A percentile compares a stretch with the other conserved stretches of the same genome.
phyloP scores from a whole-genome alignment of 345 rosid species.

The Carallia pectinifolia region DNA sequence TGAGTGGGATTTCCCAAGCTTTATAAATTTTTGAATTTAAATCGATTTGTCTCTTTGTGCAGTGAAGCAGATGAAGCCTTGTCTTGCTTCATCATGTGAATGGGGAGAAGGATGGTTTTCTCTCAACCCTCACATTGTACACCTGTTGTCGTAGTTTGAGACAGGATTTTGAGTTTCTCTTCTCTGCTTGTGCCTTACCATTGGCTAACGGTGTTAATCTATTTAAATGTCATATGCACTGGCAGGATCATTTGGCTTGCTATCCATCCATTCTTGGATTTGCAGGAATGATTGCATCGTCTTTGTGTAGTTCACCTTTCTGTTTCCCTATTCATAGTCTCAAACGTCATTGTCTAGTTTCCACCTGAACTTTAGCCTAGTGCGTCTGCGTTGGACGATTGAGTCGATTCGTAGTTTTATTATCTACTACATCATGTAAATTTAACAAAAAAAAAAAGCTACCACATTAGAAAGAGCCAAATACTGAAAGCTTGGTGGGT shows the following conservation, averaged over 20 bases:
- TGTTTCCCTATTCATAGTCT: no score
- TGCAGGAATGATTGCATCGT: no score
- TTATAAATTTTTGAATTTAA: background rate
- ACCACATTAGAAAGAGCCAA: no score
- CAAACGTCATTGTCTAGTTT: no score
- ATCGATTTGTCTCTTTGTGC: background rate
- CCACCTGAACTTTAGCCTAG: no score
- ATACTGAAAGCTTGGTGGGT: no score
- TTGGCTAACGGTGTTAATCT: slow-evolving; percentile 5
- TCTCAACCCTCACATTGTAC: background rate
- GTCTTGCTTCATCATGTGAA: background rate
- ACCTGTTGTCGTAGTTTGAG: slow-evolving; percentile 2
- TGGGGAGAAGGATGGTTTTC: slow-evolving; percentile 13
- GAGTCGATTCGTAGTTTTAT: no score
- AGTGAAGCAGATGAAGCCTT: slow-evolving; percentile 2
- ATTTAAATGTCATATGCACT: slow-evolving; percentile 2
- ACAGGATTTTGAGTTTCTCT: background rate
- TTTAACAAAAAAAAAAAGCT: no score
- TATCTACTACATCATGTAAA: no score
- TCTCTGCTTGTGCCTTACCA: slow-evolving; percentile 10
- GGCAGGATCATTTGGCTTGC: slow-evolving; percentile 9
- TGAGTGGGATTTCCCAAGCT: background rate
- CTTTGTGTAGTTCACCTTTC: no score
- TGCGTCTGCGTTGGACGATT: no score
- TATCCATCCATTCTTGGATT: background rate